Conservation (phyloP, 495 filamentous ascomycete species). For the Penicillium ochrochloron region DNA sequence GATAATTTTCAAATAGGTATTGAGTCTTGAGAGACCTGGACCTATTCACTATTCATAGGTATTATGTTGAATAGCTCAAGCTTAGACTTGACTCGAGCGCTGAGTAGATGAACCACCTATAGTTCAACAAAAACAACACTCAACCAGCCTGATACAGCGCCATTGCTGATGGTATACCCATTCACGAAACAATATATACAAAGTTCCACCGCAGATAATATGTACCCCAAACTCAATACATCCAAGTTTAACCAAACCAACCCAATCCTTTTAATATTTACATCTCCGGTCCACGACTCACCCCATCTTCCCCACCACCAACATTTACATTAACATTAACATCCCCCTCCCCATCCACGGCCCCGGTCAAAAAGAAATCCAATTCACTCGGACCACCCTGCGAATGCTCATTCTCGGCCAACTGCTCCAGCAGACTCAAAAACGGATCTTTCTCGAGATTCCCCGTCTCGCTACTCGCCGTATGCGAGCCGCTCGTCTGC, state of each 20-base stretch:
- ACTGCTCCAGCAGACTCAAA: slow-evolving; percentile 74
- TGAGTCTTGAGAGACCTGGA: no score
- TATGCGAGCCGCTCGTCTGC: slow-evolving; percentile 42
- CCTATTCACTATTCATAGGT: no score
- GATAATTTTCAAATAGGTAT: no score
- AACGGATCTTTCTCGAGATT: slow-evolving; percentile 77
- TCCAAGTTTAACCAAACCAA: not conserved
- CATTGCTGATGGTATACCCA: not conserved
- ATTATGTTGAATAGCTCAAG: no score
- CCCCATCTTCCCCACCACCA: not conserved
- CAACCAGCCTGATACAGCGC: not conserved
- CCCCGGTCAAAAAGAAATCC: slow-evolving; percentile 66
- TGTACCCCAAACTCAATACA: no score
- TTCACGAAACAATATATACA: not conserved
- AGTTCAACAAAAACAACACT: not conserved
- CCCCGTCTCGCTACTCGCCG: slow-evolving; percentile 31
- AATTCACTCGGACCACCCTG: slow-evolving; percentile 67
- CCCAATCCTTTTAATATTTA: not conserved
- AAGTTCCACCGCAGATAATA: no score
- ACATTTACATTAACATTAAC: slow-evolving; percentile 2
- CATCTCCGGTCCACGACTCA: not conserved
- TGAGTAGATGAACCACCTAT: not conserved
- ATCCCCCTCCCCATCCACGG: slow-evolving; percentile 28
- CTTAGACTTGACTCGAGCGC: no score
- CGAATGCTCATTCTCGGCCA: slow-evolving; percentile 74